phyloP scores from a whole-genome alignment of 345 rosid genomes.

The Camelina neglecta region DNA sequence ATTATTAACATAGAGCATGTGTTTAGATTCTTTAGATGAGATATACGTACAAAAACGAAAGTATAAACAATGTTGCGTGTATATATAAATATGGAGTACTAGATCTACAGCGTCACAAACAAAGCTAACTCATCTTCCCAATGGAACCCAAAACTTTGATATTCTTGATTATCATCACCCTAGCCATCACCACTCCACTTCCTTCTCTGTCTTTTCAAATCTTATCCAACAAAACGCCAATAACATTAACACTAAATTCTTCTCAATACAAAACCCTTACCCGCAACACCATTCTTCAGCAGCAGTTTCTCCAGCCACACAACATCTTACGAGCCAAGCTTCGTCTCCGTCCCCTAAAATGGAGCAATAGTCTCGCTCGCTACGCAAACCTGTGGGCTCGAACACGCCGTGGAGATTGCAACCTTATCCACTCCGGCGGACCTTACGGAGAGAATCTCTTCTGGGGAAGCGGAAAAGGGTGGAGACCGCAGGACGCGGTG shows the following conservation, averaged over 20 bases:
- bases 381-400: slow-evolving; percentile 55
- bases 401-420: slow-evolving; percentile 51
- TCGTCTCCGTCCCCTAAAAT: slow-evolving; percentile 58
- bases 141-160: slow-evolving; percentile 34
- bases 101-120: slow-evolving; percentile 29
- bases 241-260: slow-evolving; percentile 9
- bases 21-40: slow-evolving; percentile 38
- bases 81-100: slow-evolving; percentile 22
- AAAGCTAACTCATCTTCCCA: slow-evolving; percentile 37
- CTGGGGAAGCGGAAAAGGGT: slow-evolving; percentile 65
- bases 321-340: slow-evolving; percentile 52
- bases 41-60: slow-evolving; percentile 24
- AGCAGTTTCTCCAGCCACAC: slow-evolving; percentile 55
- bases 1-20: slow-evolving; percentile 42
- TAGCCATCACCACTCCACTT: slow-evolving; percentile 14
- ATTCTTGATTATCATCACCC: neutral
- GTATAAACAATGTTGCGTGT: slow-evolving; percentile 13
- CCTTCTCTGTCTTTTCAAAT: slow-evolving; percentile 19
- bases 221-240: slow-evolving; percentile 11
- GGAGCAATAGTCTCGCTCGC: slow-evolving; percentile 60
- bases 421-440: slow-evolving; percentile 56
- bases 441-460: slow-evolving; percentile 67
- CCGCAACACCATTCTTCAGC: slow-evolving; percentile 38
- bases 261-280: slow-evolving; percentile 29
- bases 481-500: slow-evolving; percentile 58